These are phyloP conservation scores for Xeromyces bisporus DNA, from an alignment of 495 filamentous ascomycete species.

Conservation along the genomic window DNA sequence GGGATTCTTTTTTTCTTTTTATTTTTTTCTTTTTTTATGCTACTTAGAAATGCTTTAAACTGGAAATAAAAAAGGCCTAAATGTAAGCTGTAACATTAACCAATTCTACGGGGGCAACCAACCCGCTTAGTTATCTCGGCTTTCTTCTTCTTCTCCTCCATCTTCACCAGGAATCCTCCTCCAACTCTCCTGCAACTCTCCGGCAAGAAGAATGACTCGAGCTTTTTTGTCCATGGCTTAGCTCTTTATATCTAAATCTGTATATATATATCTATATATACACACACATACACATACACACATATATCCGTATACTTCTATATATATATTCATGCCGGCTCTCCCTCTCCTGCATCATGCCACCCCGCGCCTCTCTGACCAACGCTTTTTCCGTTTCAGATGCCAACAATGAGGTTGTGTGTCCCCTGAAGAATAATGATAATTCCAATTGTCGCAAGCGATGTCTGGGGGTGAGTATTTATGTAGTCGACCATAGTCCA, in stretches of 20 bases:
- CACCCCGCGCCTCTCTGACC: constrained; percentile 71
- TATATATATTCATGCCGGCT: neutral
- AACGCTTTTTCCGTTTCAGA: constrained; percentile 86
- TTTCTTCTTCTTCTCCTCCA: neutral
- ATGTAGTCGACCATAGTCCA: constrained; percentile 3
- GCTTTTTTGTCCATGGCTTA: neutral
- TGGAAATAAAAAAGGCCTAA: too few relatives aligned
- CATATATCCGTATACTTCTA: neutral
- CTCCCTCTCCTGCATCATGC: constrained; percentile 35
- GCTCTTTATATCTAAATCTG: neutral
- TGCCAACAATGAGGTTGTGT: constrained; percentile 89
- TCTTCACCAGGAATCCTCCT: neutral
- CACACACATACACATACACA: neutral
- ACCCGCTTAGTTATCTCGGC: neutral
- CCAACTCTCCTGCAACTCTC: too few relatives aligned
- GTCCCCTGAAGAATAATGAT: constrained; percentile 90
- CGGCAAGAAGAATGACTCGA: too few relatives aligned
- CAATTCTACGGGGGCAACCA: neutral
- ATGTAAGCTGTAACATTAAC: too few relatives aligned
- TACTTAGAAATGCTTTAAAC: too few relatives aligned
- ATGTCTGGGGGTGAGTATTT: constrained; percentile 78
- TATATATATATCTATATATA: neutral
- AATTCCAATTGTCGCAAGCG: constrained; percentile 94
- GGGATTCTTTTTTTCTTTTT: too few relatives aligned
- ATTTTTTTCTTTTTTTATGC: too few relatives aligned